Percentiles rank a stretch among this genome's conserved stretches.
phyloP scores from a whole-genome alignment of 228 moss, liverwort and hornwort genomes.

The Sphagnum fallax region DNA sequence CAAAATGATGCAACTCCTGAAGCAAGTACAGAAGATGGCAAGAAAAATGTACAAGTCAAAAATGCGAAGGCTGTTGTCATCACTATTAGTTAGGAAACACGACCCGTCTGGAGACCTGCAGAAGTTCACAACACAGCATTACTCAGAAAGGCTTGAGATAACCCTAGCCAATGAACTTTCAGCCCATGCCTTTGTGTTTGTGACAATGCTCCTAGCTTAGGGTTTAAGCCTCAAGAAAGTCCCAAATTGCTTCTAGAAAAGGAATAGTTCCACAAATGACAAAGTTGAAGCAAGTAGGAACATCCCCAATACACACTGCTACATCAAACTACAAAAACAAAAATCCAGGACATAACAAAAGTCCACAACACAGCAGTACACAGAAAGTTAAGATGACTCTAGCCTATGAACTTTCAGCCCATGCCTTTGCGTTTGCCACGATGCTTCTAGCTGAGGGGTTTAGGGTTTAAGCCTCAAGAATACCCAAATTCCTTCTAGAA shows the following conservation, averaged over 20 bases:
- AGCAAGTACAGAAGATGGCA: too few species aligned
- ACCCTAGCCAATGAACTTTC: not conserved
- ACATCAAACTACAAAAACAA: not conserved
- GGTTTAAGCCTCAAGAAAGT: not conserved
- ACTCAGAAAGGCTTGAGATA: not conserved
- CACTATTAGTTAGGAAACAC: conserved; percentile 82
- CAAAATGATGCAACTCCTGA: too few species aligned
- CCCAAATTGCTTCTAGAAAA: not conserved
- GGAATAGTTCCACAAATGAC: not conserved
- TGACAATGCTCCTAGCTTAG: not conserved
- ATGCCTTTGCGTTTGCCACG: not conserved
- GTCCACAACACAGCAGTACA: not conserved
- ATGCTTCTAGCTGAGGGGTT: not conserved
- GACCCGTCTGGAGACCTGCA: conserved; percentile 96
- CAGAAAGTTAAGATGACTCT: not conserved
- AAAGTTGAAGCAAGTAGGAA: not conserved
- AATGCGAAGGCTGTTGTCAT: conserved; percentile 78
- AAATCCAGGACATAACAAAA: not conserved
- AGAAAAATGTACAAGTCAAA: conserved; percentile 70
- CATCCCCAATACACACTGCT: not conserved
- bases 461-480: conserved; percentile 1
- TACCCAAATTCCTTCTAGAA: not conserved
- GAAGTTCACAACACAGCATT: not conserved
- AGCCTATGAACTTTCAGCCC: not conserved
- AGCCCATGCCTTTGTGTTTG: not conserved